Conservation (phyloP, 2,329 filamentous ascomycete species). For the Curvularia lunata region DNA sequence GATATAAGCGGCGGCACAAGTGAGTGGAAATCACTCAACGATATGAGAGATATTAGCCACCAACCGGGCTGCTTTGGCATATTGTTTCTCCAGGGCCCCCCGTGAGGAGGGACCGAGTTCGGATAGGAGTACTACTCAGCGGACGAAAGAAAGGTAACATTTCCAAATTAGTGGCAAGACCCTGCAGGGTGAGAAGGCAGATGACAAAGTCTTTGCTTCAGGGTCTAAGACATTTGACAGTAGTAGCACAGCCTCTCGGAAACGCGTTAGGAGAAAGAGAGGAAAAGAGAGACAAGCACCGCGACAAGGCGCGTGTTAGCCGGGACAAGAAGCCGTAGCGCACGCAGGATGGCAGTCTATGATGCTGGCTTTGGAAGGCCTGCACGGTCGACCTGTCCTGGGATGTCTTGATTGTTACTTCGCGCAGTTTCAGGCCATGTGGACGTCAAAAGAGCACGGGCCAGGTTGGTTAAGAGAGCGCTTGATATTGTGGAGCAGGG, state of each 20-base stretch:
- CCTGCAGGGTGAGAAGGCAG: slow-evolving; percentile 40
- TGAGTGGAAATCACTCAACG: slow-evolving; percentile 8
- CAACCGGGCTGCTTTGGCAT: slow-evolving; percentile 4
- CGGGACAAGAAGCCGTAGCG: slow-evolving; percentile 11
- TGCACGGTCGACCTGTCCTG: neutral
- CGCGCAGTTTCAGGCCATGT: slow-evolving; percentile 14
- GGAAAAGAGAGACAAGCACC: slow-evolving; percentile 18
- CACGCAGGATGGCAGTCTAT: neutral
- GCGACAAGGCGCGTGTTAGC: slow-evolving; percentile 5
- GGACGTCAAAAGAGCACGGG: slow-evolving; percentile 11
- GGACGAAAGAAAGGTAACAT: slow-evolving; percentile 20
- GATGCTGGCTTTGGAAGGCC: neutral
- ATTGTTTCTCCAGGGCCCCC: slow-evolving; percentile 10
- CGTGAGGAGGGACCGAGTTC: slow-evolving; percentile 13
- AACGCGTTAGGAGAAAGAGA: slow-evolving; percentile 26
- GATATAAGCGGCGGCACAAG: slow-evolving; percentile 7
- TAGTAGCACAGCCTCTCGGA: slow-evolving; percentile 37
- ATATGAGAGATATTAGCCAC: neutral
- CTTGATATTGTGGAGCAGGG: slow-evolving; percentile 21
- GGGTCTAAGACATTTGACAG: slow-evolving; percentile 41
- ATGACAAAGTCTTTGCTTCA: slow-evolving; percentile 41
- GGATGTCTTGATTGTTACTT: slow-evolving; percentile 5
- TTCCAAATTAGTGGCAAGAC: slow-evolving; percentile 29
- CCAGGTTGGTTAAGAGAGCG: slow-evolving; percentile 9
- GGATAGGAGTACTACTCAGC: slow-evolving; percentile 11